A percentile compares a stretch with the other conserved stretches of the same genome.
Conservation (phyloP, 2,329 filamentous ascomycete genomes). For the Hypoxylon rubiginosum region DNA sequence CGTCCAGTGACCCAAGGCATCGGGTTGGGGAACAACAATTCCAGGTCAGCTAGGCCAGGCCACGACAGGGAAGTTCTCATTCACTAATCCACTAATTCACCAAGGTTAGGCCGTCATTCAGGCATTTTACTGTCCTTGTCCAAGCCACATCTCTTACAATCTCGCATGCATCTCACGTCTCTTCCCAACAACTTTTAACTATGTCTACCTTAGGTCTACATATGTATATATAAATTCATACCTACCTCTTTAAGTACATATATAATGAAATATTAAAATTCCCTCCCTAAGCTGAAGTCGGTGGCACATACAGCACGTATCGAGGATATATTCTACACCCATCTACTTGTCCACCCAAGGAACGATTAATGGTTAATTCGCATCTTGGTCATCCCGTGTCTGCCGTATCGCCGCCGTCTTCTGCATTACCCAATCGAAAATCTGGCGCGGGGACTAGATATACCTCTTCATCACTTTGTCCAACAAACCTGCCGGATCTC, state of each 20-base stretch:
- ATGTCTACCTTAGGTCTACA: too few species aligned
- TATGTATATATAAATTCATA: too few species aligned
- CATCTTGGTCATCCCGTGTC: slow-evolving; percentile 1
- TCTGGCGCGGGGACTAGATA: slow-evolving; percentile 5
- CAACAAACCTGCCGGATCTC: slow-evolving; percentile 2
- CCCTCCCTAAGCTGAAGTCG: neutral
- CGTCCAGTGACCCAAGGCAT: slow-evolving; percentile 20
- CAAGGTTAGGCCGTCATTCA: neutral
- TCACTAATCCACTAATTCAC: neutral
- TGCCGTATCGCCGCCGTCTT: neutral
- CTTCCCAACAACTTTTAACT: neutral
- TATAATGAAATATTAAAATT: neutral
- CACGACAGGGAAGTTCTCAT: neutral
- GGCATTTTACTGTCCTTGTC: slow-evolving; percentile 5
- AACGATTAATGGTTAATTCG: too few species aligned
- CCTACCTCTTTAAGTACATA: neutral
- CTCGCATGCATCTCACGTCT: slow-evolving; percentile 1
- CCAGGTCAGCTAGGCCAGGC: neutral
- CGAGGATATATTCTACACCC: too few species aligned
- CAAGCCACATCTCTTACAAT: slow-evolving; percentile 13
- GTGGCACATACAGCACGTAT: neutral
- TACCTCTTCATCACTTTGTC: neutral
- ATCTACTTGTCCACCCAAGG: too few species aligned
- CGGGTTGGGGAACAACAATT: slow-evolving; percentile 25
- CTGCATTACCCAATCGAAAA: neutral